phyloP scores from a whole-genome alignment of 1,284 basidiomycete genomes.

The Ceratobasidium sp. region DNA sequence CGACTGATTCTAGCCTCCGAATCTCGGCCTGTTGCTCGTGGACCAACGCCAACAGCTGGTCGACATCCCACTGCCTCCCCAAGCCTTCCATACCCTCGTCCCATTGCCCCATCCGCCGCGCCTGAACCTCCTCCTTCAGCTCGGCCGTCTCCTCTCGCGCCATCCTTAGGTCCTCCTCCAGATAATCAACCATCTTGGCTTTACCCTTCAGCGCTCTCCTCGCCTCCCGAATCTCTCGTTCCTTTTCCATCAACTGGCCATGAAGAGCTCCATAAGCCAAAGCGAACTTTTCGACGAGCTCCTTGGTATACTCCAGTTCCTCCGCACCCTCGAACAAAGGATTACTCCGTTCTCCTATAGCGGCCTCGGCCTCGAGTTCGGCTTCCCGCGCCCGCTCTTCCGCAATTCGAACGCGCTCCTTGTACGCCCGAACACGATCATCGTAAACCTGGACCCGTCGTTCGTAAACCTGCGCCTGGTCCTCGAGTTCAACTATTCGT shows the following conservation, averaged over 20 bases:
- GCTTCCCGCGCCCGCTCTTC: slow-evolving; percentile 54
- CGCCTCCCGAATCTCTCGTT: slow-evolving; percentile 62
- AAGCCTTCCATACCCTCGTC: not conserved
- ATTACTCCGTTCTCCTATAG: slow-evolving; percentile 58
- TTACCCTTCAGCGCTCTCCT: slow-evolving; percentile 61
- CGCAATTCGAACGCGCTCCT: slow-evolving; percentile 19
- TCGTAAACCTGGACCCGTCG: slow-evolving; percentile 45
- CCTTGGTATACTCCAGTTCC: slow-evolving; percentile 62
- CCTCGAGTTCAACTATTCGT: slow-evolving; percentile 60
- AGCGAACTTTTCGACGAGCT: slow-evolving; percentile 54
- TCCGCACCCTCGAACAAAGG: slow-evolving; percentile 60
- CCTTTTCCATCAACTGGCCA: slow-evolving; percentile 63
- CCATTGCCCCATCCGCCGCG: not conserved
- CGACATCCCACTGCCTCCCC: not conserved
- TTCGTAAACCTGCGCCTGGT: slow-evolving; percentile 66
- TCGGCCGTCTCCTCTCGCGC: slow-evolving; percentile 1
- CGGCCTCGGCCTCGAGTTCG: slow-evolving; percentile 67
- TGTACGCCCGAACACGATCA: slow-evolving; percentile 30
- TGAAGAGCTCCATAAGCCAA: slow-evolving; percentile 50
- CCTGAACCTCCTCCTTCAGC: slow-evolving; percentile 12
- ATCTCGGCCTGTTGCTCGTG: slow-evolving; percentile 2
- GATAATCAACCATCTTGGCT: slow-evolving; percentile 53
- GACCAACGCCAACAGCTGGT: not conserved
- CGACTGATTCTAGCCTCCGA: not conserved
- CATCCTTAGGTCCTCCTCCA: slow-evolving; percentile 5